phyloP scores from a whole-genome alignment of 352 stramenopile species.

The Globisporangium sylvaticum region DNA sequence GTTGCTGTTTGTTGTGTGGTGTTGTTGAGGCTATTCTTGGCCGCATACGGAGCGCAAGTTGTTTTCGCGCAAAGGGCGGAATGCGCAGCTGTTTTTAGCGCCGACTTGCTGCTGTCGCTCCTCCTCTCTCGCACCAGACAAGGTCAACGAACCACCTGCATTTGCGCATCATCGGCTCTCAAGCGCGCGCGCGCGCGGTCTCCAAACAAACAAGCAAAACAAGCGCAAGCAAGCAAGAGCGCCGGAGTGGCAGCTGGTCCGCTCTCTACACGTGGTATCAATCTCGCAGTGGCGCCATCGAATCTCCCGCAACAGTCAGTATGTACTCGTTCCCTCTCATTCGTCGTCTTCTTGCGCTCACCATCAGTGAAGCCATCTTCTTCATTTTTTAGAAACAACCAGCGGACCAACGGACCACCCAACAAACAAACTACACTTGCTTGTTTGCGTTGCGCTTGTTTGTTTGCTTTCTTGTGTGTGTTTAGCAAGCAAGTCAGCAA shows the following conservation, averaged over 20 bases:
- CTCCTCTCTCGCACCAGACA: conserved; percentile 7
- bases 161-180: conserved; percentile 8
- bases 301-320: conserved; percentile 4
- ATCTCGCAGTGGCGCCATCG: neutral
- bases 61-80: neutral
- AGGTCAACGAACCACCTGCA: conserved; percentile 11
- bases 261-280: conserved; percentile 4
- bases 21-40: neutral
- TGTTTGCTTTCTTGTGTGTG: neutral
- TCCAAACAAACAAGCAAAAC: neutral
- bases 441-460: neutral
- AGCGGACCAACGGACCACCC: neutral
- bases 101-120: neutral
- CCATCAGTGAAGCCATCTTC: conserved; percentile 16
- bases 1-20: neutral
- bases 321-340: neutral
- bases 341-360: conserved; percentile 1
- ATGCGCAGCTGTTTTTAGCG: conserved; percentile 11
- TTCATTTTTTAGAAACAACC: neutral
- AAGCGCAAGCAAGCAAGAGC: neutral
- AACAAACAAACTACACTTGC: conserved; percentile 2
- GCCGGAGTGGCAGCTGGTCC: conserved; percentile 2
- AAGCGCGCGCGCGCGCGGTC: too few relatives aligned
- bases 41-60: neutral
- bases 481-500: conserved; percentile 2